phyloP scores from a whole-genome alignment of 371 early-diverging fungal species.

The Zychaea mexicana region DNA sequence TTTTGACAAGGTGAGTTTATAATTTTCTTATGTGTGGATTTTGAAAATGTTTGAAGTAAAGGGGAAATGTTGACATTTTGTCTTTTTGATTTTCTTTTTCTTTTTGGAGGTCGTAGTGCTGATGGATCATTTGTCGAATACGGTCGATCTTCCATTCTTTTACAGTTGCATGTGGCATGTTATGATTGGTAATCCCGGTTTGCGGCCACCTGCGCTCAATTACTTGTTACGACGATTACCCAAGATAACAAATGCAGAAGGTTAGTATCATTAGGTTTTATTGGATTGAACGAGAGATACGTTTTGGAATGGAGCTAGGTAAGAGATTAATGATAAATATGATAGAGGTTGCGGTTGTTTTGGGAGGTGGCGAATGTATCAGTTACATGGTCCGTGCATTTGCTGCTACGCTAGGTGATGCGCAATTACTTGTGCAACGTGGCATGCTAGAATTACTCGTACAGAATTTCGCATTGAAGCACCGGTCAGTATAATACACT shows the following conservation, averaged over 20 bases:
- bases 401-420: constrained; percentile 72
- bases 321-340: not conserved
- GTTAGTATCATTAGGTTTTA: constrained; percentile 34
- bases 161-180: constrained; percentile 82
- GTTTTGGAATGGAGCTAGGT: not conserved
- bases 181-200: constrained; percentile 69
- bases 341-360: constrained; percentile 65
- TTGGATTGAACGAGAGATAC: not conserved
- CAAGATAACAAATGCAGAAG: constrained; percentile 65
- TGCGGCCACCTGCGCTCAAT: constrained; percentile 76
- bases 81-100: not conserved
- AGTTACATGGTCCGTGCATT: constrained; percentile 80
- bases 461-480: constrained; percentile 72
- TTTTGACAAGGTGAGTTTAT: constrained; percentile 66
- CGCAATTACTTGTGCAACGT: constrained; percentile 80
- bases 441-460: constrained; percentile 85
- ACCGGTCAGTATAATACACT: constrained; percentile 43
- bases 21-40: not conserved
- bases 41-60: no score
- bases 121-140: constrained; percentile 67
- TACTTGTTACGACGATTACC: constrained; percentile 80
- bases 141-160: constrained; percentile 76
- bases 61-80: not conserved
- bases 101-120: constrained; percentile 61
- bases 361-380: constrained; percentile 67